Base-by-base conservation (phyloP, 164 flowering plant species). In the Cinnamomum chago region DNA sequence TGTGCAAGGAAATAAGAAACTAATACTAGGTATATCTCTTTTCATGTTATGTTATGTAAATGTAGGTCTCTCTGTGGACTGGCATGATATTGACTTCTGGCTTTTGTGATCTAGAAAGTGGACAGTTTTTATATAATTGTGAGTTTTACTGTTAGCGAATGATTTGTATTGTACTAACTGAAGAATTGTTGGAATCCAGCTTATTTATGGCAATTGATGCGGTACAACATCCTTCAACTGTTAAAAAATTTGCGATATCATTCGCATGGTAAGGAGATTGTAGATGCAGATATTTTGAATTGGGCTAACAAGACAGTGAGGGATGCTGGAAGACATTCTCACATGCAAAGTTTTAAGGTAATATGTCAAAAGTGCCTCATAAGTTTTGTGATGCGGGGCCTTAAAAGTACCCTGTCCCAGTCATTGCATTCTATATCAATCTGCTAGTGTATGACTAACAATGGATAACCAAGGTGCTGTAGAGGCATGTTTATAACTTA, bases 181-280 rank as follows among this genome's bases (percentile, higher is more conserved):
- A 22, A 50, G 11, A 47, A 22, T 68, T 18, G 60, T 69, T 33
- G 50, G 70, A 18, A 20, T 83, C 75, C 93, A 94, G 98, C 98
- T 72, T 94, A 77, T 76, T 74, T 94, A 77, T 94, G 98, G 98
- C 98, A 94, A 76, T 80, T 94, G 84, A 94, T 94, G 98, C 87
- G 98, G 73, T 88, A n/a, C 82, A 89, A 88, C 83, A 87, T 92
- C 81, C 93, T 94, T 72, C 97, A 94, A 78, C 96, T 94, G 67
- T 81, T 92, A 33, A 88, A 86, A 80, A 90, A 90, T 79, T 82
- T 92, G 83, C 91, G 97, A 86, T 86, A 75, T 67, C 92, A 92
- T 81, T 91, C 97, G 12, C 84, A 90, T 76, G 94, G 88, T 20
- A 94, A 90, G 85, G 97, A 89, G 84, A 86, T 92, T 40, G 81